Base-by-base conservation (phyloP, 2,329 filamentous ascomycete species). In the Fusarium verrucosum region DNA sequence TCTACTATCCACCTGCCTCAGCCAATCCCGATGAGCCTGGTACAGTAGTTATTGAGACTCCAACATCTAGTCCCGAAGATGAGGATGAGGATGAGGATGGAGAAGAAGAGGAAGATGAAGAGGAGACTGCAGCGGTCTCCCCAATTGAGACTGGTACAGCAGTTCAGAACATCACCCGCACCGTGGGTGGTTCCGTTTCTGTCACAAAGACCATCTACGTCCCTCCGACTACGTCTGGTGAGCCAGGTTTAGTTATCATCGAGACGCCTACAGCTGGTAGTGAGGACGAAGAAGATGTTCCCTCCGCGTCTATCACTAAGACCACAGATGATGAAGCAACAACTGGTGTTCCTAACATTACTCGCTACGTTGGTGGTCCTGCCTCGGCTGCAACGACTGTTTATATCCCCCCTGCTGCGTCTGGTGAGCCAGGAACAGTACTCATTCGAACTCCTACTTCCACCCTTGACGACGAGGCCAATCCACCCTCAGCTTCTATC, bases 21-120 rank as follows among this genome's bases (percentile, higher is more conserved):
- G 19, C 33, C 5, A n/a, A 25, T 4, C 30, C 26, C 0, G 17
- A 35, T 3, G 45, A n/a, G 3, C 16, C 59, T 0, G 60, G 60
- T 1, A 60, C 60, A 0, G 25, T 64, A 4, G 33, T 64, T 0
- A 26, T 63, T 2, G 33, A 60, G 6, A 63, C 60, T 0, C 60
- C 60, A 4, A 64, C 59, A 4, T n/a, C 37, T 13, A n/a, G 8
- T 5, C 16, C 41, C 8, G 26, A 13, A 13, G 23, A 17, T 6
- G 14, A 19, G 4, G 37, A 20, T 13, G 20, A 4, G 5, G 25
- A 28, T 2, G 14, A 32, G 1, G 4, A 4, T 6, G 1, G 16
- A 17, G 25, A n/a, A n/a, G n/a, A n/a, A n/a, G n/a, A n/a, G n/a
- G n/a, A 19, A 6, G 37, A 20, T 13, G 20, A 4, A 7, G 25